Base-by-base conservation (phyloP, 1,284 basidiomycete species). In the Ustilago cynodontis region DNA sequence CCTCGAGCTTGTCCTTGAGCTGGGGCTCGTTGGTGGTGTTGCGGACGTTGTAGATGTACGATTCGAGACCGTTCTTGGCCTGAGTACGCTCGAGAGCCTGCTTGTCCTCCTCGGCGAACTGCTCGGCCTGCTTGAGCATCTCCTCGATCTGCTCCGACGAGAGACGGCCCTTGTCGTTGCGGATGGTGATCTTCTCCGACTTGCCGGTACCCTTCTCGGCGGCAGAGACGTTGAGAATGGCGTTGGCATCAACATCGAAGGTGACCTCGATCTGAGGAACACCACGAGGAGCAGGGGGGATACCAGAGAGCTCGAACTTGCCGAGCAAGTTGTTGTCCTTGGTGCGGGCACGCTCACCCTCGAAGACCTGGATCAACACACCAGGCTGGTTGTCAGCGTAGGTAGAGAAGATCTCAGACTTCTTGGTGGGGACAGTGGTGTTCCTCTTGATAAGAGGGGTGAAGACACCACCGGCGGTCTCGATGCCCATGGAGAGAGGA, bases 311-410 rank as follows among this genome's bases (percentile, higher is more conserved):
- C 89, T 98, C 95, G 89, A 98, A 99, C 89, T 98, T 97, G 86
- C 96, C 96, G 88, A 99, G 94, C 61, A 98, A 71, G 90, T 98
- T 98, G 91, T 98, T 98, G 89, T 99, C 97, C 91, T 98, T 98
- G 78, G 95, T 98, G 86, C 95, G 93, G 60, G 95, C 94, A 90
- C 96, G 95, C 89, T 99, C 97, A 89, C 97, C 96, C 90, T 99
- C 96, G 88, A 91, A 99, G 70, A 99, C 96, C 88, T 98, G 96
- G 88, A 99, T 98, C 85, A 98, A 90, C 65, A 99, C 96, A 90
- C 94, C 94, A 73, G 95, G 94, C 88, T 99, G 97, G 90, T 99
- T 98, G 90, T 99, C 96, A 79, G 95, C 92, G 89, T 96, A 97
- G 47, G 97, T 99, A 56, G 96, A 98, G 92, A 99, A 98, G 87